Base-by-base conservation (phyloP, 2,329 filamentous ascomycete species). In the Coleophoma eucalyptorum region DNA sequence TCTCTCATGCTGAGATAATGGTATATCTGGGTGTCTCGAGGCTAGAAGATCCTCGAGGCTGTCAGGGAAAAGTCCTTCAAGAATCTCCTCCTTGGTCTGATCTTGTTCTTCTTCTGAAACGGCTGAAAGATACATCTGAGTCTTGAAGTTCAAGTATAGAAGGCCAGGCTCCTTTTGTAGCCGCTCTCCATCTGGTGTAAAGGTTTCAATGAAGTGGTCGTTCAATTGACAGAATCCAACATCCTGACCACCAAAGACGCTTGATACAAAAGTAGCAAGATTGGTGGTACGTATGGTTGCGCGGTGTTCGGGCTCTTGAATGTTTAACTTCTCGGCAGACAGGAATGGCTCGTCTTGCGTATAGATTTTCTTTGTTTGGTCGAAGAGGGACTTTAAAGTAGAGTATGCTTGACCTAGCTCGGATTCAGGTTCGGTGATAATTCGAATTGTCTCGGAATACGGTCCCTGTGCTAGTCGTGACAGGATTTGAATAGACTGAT, bases 191-290 rank as follows among this genome's bases (percentile, higher is more conserved):
- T 82, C 75, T 1, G 80, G 78, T 8, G 84, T 79, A 61, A 86
- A 86, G 0, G 80, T 81, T 42, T 84, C 77, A 20, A 86, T 69
- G 60, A 86, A 86, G 57, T 78, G 73, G 42, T 83, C 77, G 59
- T 86, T 82, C 41, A 86, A 67, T 55, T 85, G 79, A 45, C 77
- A 79, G 58, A 86, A 84, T 10, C 80, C 80, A 53, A 86, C 80
- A 62, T 84, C 80, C 58, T 82, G 78, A 15, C 80, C 79, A n/a
- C 76, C 76, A 59, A 87, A 83, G 21, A 86, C 77, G 54, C 78
- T 80, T 0, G 79, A 81, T 26, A 84, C 76, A 60, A 85, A 86
- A 1, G 81, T 84, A 11, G 83, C 83, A 45, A 85, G 69, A 57
- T 87, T 87, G 38, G 82, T 80, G 62, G 80, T 84, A 50, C 80